Conservation (phyloP, 768 basidiomycete species). For the Psilocybe subaeruginosa region DNA sequence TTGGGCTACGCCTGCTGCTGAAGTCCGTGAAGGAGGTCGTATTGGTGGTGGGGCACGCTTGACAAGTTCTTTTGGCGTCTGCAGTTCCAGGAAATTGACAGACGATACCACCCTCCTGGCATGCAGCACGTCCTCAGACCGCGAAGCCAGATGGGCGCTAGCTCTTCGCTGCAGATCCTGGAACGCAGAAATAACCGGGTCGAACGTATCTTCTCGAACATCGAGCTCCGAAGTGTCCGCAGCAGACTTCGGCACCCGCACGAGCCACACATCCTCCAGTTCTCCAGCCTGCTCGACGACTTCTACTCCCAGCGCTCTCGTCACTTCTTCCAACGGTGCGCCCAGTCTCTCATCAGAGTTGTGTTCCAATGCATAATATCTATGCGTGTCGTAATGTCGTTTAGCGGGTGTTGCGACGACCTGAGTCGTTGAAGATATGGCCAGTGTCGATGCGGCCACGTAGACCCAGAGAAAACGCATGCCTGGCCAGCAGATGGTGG, state of each 20-base stretch:
- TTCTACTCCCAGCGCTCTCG: conserved; percentile 70
- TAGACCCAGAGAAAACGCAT: conserved; percentile 27
- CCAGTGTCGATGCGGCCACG: conserved; percentile 17
- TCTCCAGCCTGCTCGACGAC: conserved; percentile 88
- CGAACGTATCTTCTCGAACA: conserved; percentile 36
- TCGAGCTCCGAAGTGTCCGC: conserved; percentile 21
- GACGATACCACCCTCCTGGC: conserved; percentile 52
- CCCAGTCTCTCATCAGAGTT: conserved; percentile 38
- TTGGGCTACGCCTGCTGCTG: conserved; percentile 49
- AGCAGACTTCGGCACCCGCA: conserved; percentile 54
- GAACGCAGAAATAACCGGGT: conserved; percentile 55
- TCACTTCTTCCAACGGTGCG: conserved; percentile 61
- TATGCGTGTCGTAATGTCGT: conserved; percentile 60
- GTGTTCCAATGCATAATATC: conserved; percentile 85
- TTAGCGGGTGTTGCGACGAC: conserved; percentile 44
- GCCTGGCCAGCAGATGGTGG: conserved; percentile 26
- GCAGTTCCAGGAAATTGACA: conserved; percentile 61
- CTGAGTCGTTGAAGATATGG: conserved; percentile 13
- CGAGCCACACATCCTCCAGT: conserved; percentile 79
- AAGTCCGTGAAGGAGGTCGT: conserved; percentile 36
- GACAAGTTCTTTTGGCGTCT: conserved; percentile 61
- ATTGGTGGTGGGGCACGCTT: conserved; percentile 75
- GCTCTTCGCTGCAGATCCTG: conserved; percentile 42
- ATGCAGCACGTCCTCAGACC: conserved; percentile 42
- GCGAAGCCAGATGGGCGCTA: conserved; percentile 34